phyloP scores from a whole-genome alignment of 768 basidiomycete genomes.

The Lentinula boryana region DNA sequence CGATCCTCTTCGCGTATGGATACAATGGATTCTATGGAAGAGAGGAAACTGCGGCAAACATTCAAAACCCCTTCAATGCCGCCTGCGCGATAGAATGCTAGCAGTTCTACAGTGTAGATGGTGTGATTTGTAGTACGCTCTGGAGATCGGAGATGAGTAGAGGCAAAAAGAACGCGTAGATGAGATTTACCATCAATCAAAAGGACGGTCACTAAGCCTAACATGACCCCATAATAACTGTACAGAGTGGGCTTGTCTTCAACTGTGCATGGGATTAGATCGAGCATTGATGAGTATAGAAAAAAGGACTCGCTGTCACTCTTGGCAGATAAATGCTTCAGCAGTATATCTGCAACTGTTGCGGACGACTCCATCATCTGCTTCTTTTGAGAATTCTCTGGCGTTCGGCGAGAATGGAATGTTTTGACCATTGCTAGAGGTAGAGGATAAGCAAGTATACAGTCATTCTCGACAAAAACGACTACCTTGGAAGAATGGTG shows the following conservation, averaged over 20 bases:
- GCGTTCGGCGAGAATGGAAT: constrained; percentile 75
- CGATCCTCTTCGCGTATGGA: constrained; percentile 50
- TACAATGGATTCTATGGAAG: constrained; percentile 50
- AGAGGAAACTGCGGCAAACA: constrained; percentile 48
- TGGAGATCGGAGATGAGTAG: constrained; percentile 21
- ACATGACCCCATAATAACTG: constrained; percentile 41
- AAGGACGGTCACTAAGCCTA: constrained; percentile 38
- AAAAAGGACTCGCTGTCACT: constrained; percentile 41
- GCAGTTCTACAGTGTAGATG: constrained; percentile 78
- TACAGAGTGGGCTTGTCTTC: constrained; percentile 26
- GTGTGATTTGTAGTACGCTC: constrained; percentile 72
- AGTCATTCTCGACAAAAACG: background rate
- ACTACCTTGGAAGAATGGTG: constrained; percentile 85
- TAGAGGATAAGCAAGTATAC: background rate
- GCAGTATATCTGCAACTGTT: constrained; percentile 65
- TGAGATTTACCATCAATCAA: constrained; percentile 40
- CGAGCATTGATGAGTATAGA: background rate
- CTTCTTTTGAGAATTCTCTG: constrained; percentile 69
- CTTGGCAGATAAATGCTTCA: constrained; percentile 57
- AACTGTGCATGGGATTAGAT: constrained; percentile 5
- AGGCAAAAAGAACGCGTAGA: background rate
- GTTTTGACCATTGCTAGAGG: constrained; percentile 75
- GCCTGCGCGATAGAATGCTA: constrained; percentile 62
- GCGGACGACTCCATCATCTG: constrained; percentile 68
- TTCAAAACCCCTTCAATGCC: constrained; percentile 66